A percentile compares a stretch with the other conserved stretches of the same genome.
Conservation (phyloP, 768 basidiomycete species). For the Auricularia heimuer region DNA sequence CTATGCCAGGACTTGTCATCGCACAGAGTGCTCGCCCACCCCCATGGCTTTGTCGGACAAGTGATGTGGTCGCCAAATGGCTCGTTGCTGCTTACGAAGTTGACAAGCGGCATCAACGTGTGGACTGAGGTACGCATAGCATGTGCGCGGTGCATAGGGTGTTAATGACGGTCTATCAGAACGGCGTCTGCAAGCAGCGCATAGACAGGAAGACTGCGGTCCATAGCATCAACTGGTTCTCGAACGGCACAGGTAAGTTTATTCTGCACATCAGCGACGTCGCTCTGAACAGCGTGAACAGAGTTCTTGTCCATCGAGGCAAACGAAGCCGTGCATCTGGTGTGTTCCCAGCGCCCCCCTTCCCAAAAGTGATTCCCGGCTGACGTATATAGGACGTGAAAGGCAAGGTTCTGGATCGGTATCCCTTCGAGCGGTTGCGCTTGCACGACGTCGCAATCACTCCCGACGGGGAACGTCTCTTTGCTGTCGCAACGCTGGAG, state of each 20-base stretch:
- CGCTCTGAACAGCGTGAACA: slow-evolving; percentile 14
- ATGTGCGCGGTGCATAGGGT: slow-evolving; percentile 1
- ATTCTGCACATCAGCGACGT: too few relatives aligned
- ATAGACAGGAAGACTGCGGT: slow-evolving; percentile 48
- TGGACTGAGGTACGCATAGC: slow-evolving; percentile 34
- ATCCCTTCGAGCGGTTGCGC: slow-evolving; percentile 51
- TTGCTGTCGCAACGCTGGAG: slow-evolving; percentile 61
- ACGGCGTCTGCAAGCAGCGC: slow-evolving; percentile 57
- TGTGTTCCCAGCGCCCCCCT: background rate
- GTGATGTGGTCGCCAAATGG: slow-evolving; percentile 72
- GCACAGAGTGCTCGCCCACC: slow-evolving; percentile 56
- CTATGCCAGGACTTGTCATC: slow-evolving; percentile 40
- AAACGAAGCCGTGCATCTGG: slow-evolving; percentile 26
- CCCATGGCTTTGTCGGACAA: slow-evolving; percentile 64
- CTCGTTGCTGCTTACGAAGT: slow-evolving; percentile 51
- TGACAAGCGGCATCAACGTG: slow-evolving; percentile 53
- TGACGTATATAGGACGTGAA: slow-evolving; percentile 19
- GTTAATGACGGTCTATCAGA: slow-evolving; percentile 26
- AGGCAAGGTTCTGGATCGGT: slow-evolving; percentile 48
- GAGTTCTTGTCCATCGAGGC: slow-evolving; percentile 68
- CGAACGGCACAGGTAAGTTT: slow-evolving; percentile 33
- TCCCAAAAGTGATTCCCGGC: background rate
- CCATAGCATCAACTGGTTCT: slow-evolving; percentile 61
- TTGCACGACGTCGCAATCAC: slow-evolving; percentile 65
- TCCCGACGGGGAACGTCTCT: slow-evolving; percentile 50